These are phyloP conservation scores for Rhamnella rubrinervis DNA, from an alignment of 331 rosid species.

Conservation along the genomic window DNA sequence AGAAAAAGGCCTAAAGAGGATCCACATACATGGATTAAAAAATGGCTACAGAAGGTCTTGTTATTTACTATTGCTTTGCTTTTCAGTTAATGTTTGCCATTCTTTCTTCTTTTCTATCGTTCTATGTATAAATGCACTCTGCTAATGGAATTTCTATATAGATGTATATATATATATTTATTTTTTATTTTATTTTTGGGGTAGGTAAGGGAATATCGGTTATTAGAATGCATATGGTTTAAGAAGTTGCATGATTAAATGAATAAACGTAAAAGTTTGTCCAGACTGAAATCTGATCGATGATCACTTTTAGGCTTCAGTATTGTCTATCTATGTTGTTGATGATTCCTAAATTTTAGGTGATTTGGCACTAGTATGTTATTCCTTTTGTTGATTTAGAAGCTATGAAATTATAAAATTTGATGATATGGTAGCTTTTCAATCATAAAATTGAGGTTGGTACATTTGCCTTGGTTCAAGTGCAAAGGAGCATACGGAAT, in stretches of 20 bases:
- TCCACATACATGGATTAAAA: slow-evolving; percentile 65
- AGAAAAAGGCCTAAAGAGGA: slow-evolving; percentile 80
- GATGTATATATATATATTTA: too few species aligned
- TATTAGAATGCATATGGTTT: too few species aligned
- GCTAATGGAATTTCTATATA: too few species aligned
- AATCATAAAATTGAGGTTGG: not conserved
- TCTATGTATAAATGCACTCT: not conserved
- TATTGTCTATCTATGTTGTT: not conserved
- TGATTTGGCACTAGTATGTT: not conserved
- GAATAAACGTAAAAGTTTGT: too few species aligned
- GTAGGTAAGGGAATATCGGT: too few species aligned
- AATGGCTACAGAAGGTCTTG: slow-evolving; percentile 85
- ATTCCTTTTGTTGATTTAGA: not conserved
- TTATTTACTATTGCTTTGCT: not conserved
- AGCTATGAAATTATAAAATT: not conserved
- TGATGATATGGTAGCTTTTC: not conserved
- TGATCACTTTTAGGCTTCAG: not conserved
- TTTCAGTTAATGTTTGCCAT: not conserved
- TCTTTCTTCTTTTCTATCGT: not conserved
- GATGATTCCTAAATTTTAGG: not conserved
- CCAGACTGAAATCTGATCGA: too few species aligned
- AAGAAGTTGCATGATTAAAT: too few species aligned
- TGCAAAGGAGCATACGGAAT: too few species aligned
- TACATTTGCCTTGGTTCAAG: too few species aligned
- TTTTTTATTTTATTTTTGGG: too few species aligned